Conservation (phyloP, 495 filamentous ascomycete species). For the Hamigera avellanea region DNA sequence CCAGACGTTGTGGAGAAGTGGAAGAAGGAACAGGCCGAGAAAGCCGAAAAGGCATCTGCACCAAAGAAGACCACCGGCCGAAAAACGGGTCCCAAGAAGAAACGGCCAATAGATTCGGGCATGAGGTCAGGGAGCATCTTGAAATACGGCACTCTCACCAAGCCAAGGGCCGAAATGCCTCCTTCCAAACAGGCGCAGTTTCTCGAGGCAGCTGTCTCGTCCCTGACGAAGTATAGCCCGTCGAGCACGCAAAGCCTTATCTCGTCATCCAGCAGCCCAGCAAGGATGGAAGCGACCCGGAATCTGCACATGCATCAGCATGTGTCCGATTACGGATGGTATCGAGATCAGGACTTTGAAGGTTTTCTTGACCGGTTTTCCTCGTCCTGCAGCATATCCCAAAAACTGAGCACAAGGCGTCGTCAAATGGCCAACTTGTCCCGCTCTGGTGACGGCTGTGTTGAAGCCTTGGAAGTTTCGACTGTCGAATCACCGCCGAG, state of each 20-base stretch:
- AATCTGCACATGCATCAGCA: too few relatives aligned
- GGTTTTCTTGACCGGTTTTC: constrained; percentile 19
- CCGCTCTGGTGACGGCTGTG: constrained; percentile 5
- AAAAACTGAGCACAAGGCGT: constrained; percentile 12
- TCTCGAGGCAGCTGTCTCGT: constrained; percentile 18
- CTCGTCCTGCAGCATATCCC: constrained; percentile 11
- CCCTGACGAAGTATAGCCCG: constrained; percentile 7
- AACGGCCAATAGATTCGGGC: constrained; percentile 28
- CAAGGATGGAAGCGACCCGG: too few relatives aligned
- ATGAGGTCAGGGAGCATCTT: constrained; percentile 37
- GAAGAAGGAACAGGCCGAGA: constrained; percentile 47
- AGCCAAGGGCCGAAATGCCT: constrained; percentile 23
- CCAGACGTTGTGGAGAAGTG: constrained; percentile 67
- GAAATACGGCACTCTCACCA: constrained; percentile 35
- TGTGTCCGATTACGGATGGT: background rate
- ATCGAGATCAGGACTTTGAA: constrained; percentile 12
- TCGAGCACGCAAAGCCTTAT: constrained; percentile 3
- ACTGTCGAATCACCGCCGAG: constrained; percentile 1
- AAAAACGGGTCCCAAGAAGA: constrained; percentile 25
- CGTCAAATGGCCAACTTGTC: constrained; percentile 10
- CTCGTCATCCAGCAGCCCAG: constrained; percentile 1
- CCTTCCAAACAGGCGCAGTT: constrained; percentile 21
- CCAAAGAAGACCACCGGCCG: constrained; percentile 19
- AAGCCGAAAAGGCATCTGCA: constrained; percentile 16
- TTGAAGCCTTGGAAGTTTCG: constrained; percentile 6